Base-by-base conservation (phyloP, 2,329 filamentous ascomycete genomes). In the Gaeumannomyces sp. region DNA sequence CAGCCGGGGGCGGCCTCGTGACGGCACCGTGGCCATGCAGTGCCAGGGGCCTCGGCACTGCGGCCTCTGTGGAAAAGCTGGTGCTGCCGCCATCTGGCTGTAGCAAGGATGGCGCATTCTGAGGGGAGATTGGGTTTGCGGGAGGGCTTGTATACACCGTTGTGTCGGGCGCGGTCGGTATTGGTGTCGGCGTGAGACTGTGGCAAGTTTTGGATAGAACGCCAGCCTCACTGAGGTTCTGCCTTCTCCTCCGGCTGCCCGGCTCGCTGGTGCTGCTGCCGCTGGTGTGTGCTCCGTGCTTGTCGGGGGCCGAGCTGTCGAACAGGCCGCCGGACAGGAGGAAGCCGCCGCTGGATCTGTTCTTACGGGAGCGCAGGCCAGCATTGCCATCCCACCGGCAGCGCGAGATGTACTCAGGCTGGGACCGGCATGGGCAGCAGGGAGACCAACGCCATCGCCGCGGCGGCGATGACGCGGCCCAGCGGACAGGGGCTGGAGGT, bases 311-410 rank as follows among this genome's bases (percentile, higher is more conserved):
- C 11, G 57, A 64, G 8, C 72, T 73, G 59, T 72, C 71, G 35
- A 71, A 65, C 27, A 81, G 70, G 3, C 77, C 71, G 67, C 83
- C 81, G 35, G 79, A 74, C 19, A 85, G 76, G 63, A 85, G 76
- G 69, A 86, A 86, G 10, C 79, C 80, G 60, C 82, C 80, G 67
- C 76, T 79, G 7, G 81, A 76, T 22, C 81, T 77, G 35, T 77
- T 74, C 70, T 78, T 83, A 64, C 79, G 75, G 58, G 75, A 69
- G 60, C 72, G 75, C 50, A 45, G 19, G n/a, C n/a, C 68, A 67
- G 25, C 62, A 16, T 27, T 38, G 6, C 14, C 61, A 57, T 29
- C 45, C 19, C 25, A 27, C 61, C 45, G 45, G 22, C 19, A 53
- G 22, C 45, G 22, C 45, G 45, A 11, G 45, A 53, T 6, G 45